A percentile compares a stretch with the other conserved stretches of the same genome.
These are phyloP conservation scores for Micractinium sp. DNA, from an alignment of 139 green algal genomes.

Conservation along the genomic window DNA sequence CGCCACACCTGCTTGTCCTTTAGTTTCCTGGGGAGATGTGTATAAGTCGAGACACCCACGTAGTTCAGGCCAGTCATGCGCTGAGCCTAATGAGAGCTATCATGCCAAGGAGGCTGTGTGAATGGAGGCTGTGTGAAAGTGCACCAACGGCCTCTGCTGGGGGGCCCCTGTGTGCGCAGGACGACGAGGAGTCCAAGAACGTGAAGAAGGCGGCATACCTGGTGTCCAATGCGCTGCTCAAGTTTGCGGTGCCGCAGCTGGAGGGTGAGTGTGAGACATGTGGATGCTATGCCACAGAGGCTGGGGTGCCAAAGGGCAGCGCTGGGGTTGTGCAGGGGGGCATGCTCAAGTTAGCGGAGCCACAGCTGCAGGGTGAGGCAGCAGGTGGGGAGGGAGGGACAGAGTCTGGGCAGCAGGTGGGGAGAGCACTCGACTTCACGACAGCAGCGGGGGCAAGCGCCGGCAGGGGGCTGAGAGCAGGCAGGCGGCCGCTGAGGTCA, in stretches of 20 bases:
- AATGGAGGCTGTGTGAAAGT: no score
- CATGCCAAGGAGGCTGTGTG: no score
- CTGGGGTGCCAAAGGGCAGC: not conserved
- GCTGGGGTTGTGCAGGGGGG: no score
- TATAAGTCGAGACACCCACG: no score
- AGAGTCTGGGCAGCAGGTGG: not conserved
- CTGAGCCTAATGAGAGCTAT: no score
- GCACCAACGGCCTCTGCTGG: no score
- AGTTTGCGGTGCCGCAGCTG: conserved; percentile 77
- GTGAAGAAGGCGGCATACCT: conserved; percentile 91
- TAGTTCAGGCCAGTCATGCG: no score
- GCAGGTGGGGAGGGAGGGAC: no score
- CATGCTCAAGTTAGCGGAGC: conserved; percentile 79
- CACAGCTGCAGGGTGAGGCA: conserved; percentile 63
- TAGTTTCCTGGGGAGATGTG: no score
- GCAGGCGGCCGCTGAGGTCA: no score
- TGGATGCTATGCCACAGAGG: not conserved
- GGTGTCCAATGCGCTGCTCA: conserved; percentile 69
- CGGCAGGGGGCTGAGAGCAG: not conserved
- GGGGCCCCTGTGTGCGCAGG: conserved; percentile 23
- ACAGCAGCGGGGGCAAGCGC: not conserved
- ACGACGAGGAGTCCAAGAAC: conserved; percentile 81
- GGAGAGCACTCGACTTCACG: not conserved
- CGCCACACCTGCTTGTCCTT: no score
- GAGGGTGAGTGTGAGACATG: conserved; percentile 47